Percentiles rank a stretch among this genome's conserved stretches.
Evolutionary conservation across 805 yeast genomes (phyloP).

Genomic region (Lipomyces kockii): DNA sequence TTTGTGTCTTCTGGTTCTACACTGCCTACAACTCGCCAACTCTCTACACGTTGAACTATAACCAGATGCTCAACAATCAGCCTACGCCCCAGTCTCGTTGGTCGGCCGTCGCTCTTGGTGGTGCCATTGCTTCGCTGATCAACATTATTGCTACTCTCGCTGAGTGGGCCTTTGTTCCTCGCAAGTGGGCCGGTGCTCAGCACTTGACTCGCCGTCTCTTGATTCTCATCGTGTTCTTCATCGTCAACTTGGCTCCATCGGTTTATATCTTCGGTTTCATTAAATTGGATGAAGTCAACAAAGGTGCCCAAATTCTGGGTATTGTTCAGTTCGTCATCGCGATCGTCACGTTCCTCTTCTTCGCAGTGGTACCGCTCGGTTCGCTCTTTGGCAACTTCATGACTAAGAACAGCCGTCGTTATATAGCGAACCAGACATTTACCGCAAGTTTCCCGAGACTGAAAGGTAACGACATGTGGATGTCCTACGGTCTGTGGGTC

Average conservation of each 20-base stretch:
- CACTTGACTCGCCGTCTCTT: conserved; percentile 86
- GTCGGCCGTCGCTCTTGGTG: conserved; percentile 93
- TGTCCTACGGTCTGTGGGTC: conserved; percentile 91
- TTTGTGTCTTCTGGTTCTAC: conserved; percentile 91
- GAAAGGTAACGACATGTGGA: conserved; percentile 90
- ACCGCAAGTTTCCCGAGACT: conserved; percentile 88
- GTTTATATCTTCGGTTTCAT: conserved; percentile 84
- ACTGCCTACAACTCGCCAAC: conserved; percentile 91
- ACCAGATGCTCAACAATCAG: conserved; percentile 78
- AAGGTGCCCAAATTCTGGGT: conserved; percentile 75
- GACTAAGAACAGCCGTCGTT: conserved; percentile 83
- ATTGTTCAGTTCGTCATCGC: conserved; percentile 90
- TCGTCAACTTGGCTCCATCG: conserved; percentile 80
- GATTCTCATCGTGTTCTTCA: conserved; percentile 69
- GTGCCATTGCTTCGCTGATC: conserved; percentile 78
- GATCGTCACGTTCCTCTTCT: conserved; percentile 79
- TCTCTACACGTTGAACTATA: conserved; percentile 83
- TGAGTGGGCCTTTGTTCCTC: conserved; percentile 96
- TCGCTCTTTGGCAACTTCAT: conserved; percentile 92
- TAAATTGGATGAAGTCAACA: conserved; percentile 66
- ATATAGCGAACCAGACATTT: conserved; percentile 92
- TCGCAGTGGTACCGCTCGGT: conserved; percentile 94
- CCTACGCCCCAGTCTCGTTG: conserved; percentile 91
- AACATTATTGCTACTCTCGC: conserved; percentile 86
- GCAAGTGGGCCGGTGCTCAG: conserved; percentile 99